Conservation (phyloP, 106 monocot species). For the Platanthera zijinensis region DNA sequence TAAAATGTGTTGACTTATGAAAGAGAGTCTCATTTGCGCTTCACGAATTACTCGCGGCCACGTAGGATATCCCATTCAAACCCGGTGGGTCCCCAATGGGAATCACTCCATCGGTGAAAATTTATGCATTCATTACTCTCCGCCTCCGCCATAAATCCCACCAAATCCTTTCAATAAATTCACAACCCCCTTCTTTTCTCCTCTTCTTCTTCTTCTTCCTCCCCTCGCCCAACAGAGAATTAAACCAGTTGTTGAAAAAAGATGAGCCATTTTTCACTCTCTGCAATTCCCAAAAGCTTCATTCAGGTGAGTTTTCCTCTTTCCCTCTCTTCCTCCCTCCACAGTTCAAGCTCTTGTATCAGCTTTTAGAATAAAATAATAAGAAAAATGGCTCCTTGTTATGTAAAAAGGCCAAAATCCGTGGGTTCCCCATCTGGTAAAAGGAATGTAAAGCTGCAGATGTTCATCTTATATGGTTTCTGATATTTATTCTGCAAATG, state of each 20-base stretch:
- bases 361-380: not conserved
- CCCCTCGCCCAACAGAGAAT: not conserved
- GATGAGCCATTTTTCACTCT: not conserved
- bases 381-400: not conserved
- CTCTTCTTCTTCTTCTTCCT: not conserved
- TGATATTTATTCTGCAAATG: conserved; percentile 13
- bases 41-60: not conserved
- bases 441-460: not conserved
- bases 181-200: not conserved
- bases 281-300: not conserved
- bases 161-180: not conserved
- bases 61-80: not conserved
- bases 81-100: not conserved
- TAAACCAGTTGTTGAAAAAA: not conserved
- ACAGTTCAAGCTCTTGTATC: not conserved
- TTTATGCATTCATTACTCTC: not conserved
- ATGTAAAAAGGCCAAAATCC: not conserved
- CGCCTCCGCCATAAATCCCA: not conserved
- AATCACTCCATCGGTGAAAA: not conserved
- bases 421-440: not conserved
- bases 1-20: not conserved
- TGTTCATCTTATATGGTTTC: not conserved
- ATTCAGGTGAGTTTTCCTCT: not conserved
- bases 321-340: not conserved
- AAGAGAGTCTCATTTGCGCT: not conserved